phyloP scores from a whole-genome alignment of 345 rosid species.

The Acer saccharum region DNA sequence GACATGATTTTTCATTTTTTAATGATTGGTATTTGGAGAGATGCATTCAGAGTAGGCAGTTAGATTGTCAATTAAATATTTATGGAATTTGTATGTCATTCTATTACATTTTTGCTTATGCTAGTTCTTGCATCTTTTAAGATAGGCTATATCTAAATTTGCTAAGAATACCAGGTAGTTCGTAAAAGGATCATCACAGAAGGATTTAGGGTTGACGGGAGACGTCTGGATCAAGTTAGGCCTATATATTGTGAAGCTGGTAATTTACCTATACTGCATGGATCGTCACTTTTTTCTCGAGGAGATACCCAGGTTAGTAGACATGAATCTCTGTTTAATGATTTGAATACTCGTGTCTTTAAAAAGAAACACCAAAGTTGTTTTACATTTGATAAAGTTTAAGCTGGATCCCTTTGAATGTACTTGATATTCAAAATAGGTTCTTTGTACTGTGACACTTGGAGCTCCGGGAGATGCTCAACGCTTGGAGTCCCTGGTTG shows the following conservation, averaged over 20 bases:
- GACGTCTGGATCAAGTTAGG: conserved; percentile 85
- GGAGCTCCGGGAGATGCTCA: conserved; percentile 96
- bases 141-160: conserved; percentile 20
- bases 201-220: conserved; percentile 91
- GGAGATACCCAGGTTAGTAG: conserved; percentile 90
- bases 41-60: not conserved
- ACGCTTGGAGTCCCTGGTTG: conserved; percentile 78
- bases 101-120: conserved; percentile 12
- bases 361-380: not conserved
- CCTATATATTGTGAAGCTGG: conserved; percentile 78
- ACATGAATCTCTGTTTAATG: conserved; percentile 5
- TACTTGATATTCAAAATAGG: conserved; percentile 47
- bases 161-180: conserved; percentile 59
- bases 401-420: not conserved
- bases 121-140: conserved; percentile 23
- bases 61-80: not conserved
- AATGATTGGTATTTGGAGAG: not conserved
- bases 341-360: not conserved
- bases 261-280: conserved; percentile 71
- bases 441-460: conserved; percentile 89
- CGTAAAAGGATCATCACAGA: conserved; percentile 82
- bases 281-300: conserved; percentile 88
- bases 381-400: conserved; percentile 2
- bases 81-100: not conserved
- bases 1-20: not conserved